These are phyloP conservation scores for Lentinula aciculospora DNA, from an alignment of 768 basidiomycete species.

Conservation along the genomic window DNA sequence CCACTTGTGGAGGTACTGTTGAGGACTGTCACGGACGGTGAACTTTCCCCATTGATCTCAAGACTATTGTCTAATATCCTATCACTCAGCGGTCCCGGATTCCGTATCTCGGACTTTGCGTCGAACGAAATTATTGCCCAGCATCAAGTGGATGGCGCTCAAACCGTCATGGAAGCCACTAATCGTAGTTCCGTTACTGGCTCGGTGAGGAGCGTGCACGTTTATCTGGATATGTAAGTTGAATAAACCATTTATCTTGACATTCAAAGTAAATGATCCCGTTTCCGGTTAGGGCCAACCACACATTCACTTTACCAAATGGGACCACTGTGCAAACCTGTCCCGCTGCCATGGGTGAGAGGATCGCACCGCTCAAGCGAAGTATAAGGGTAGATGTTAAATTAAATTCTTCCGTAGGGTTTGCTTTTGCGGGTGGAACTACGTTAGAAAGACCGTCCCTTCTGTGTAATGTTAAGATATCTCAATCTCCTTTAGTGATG, in stretches of 20 bases:
- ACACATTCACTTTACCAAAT: conserved; percentile 59
- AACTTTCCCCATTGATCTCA: conserved; percentile 13
- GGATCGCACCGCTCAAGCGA: background rate
- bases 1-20: conserved; percentile 68
- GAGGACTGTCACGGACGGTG: conserved; percentile 70
- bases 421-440: conserved; percentile 74
- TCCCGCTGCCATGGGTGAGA: conserved; percentile 70
- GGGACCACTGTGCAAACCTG: conserved; percentile 68
- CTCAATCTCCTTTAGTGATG: conserved; percentile 42
- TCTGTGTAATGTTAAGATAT: conserved; percentile 3
- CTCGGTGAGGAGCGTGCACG: conserved; percentile 63
- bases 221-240: conserved; percentile 62
- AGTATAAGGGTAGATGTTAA: background rate
- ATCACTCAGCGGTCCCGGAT: conserved; percentile 58
- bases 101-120: conserved; percentile 68
- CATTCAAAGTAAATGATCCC: conserved; percentile 2
- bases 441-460: conserved; percentile 36
- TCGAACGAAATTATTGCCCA: conserved; percentile 71
- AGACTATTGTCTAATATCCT: background rate
- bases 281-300: conserved; percentile 42
- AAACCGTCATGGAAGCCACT: conserved; percentile 50
- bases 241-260: background rate
- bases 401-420: conserved; percentile 37
- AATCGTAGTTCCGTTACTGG: conserved; percentile 46
- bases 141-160: conserved; percentile 64